phyloP scores from a whole-genome alignment of 306 rosid species.

The Dryas octopetala region DNA sequence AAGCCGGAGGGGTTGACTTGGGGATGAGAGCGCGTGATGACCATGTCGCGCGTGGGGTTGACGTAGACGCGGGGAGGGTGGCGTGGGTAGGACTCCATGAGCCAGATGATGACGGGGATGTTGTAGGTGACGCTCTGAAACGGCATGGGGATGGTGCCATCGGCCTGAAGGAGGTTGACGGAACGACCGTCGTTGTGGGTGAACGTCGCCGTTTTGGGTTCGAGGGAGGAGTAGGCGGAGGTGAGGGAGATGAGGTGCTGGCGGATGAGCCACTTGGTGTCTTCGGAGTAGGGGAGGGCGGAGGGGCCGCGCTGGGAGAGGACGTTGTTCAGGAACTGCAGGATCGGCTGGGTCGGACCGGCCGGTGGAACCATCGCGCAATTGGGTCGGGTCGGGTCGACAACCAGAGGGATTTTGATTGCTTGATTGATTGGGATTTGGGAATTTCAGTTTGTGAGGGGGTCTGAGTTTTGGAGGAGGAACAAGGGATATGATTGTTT shows the following conservation, averaged over 20 bases:
- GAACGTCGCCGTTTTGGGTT: slow-evolving; percentile 80
- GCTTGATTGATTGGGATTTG: too few species aligned
- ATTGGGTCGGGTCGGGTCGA: not conserved
- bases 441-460: too few species aligned
- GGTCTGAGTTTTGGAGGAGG: too few species aligned
- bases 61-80: slow-evolving; percentile 84
- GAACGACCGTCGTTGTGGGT: slow-evolving; percentile 96
- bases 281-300: slow-evolving; percentile 80
- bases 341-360: slow-evolving; percentile 33
- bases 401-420: too few species aligned
- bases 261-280: slow-evolving; percentile 88
- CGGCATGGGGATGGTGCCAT: slow-evolving; percentile 80
- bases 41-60: slow-evolving; percentile 91
- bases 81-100: slow-evolving; percentile 91
- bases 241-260: slow-evolving; percentile 72
- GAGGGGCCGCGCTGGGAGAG: slow-evolving; percentile 96
- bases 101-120: slow-evolving; percentile 89
- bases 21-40: slow-evolving; percentile 85
- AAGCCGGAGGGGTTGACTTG: slow-evolving; percentile 79
- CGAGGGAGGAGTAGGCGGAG: slow-evolving; percentile 59
- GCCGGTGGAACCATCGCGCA: not conserved
- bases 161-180: slow-evolving; percentile 91
- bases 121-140: slow-evolving; percentile 79
- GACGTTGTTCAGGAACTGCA: slow-evolving; percentile 81
- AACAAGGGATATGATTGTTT: too few species aligned